Base-by-base conservation (phyloP, 2,329 filamentous ascomycete genomes). In the Zymoseptoria ardabiliae region DNA sequence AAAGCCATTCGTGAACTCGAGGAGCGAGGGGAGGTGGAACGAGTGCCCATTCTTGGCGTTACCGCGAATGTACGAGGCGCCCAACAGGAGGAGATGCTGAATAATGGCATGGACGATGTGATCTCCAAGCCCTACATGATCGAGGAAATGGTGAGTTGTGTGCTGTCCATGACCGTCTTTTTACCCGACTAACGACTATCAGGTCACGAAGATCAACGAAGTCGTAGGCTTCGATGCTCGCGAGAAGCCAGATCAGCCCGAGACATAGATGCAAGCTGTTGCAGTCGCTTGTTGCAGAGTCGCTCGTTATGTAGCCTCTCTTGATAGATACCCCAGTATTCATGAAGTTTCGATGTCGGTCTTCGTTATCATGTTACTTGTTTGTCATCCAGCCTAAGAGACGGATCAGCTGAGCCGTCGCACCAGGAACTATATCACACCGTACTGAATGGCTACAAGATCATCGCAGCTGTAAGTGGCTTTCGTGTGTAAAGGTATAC, bases 1-100 rank as follows among this genome's bases (percentile, higher is more conserved):
- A 55, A 55, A 30, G 62, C 65, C 20, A 70, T 73, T 10, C 65
- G 71, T 0, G 53, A 63, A 9, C 23, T 70, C n/a, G 69, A 71
- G 54, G 52, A 61, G 2, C 53, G 65, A 1, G 62, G 65, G 21
- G 57, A 58, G 22, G 50, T 66, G 10, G 59, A 66, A 20, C 62
- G 61, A 2, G 57, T 71, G 1, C 70, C 69, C 0, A 71, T 73
- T 10, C 55, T 74, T 2, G 72, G 71, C 6, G 70, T 74, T 5
- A 72, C 70, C 3, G 72, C 71, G 13, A 73, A 74, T 51, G 70
- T 70, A n/a, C 53, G 72, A 5, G 64, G 65, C 9, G 71, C 67
- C 50, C 72, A 74, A 55, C 63, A 68, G 49, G 60, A 70, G 5
- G 66, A 67, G 30, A 72, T 72, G 70, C 48, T 66, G 6, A 55